Base-by-base conservation (phyloP, 139 green algal genomes). In the Ulvella scutata region DNA sequence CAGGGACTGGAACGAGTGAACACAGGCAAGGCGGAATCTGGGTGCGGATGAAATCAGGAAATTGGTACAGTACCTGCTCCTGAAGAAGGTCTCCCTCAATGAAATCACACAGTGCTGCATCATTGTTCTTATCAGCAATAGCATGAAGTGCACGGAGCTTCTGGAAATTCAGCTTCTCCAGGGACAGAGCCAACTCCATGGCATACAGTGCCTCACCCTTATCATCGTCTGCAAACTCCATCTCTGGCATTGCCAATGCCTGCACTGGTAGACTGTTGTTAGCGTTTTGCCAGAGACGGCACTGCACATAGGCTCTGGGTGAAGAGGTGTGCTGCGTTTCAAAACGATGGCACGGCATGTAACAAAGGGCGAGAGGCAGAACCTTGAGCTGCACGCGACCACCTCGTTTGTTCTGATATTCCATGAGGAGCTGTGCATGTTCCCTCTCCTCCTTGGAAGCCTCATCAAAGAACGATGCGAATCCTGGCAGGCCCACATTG, bases 111-210 rank as follows among this genome's bases (percentile, higher is more conserved):
- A 90, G 79, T 61, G 89, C 73, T 4, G 84, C 72, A 43, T 94
- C 89, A 2, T 77, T 81, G 28, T 59, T 29, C 39, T 88, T 72
- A 3, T 85, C 78, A 3, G 89, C 89, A 28, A 90, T 37, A 3
- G 61, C 20, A 62, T 92, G 86, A 78, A 93, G 75, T 37, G 80
- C 43, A 17, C 82, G 74, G 59, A 95, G 85, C 81, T 89, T 90
- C 75, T 92, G 84, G 78, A 96, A 96, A 85, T 96, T 97, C 39
- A 98, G 85, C 88, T 98, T 98, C 85, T 98, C 93, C 74, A 98
- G 84, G 3, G 79, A 87, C 44, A 98, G 84, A 0, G 91, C 85
- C 61, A 98, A 85, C 87, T 98, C 93, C 88, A 98, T 93, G 13
- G 89, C 92, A 72, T 97, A 97, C 43, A 98, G 86, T 13, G 93